Evolutionary conservation across 2,329 filamentous ascomycete species (phyloP), one percentile per base, ranked within the genome.

Genomic region (Colletotrichum sp.): DNA sequence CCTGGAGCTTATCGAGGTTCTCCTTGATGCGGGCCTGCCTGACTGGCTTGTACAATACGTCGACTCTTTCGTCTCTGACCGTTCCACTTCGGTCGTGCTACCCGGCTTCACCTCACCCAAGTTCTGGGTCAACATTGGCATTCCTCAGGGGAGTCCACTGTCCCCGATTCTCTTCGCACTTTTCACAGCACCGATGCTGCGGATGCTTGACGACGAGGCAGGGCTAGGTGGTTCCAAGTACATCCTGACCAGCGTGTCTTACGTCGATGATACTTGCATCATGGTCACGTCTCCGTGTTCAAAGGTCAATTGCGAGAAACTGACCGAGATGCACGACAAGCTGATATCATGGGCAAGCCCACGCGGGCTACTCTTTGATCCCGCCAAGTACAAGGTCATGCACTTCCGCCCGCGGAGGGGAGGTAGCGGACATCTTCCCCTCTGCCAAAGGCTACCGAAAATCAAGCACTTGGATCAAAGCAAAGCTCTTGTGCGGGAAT

Each of bases 241-340:
- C 30, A 39, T 39, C 32, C 16, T 69, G 3, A 32, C 16, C 7
- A 59, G 55, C 0, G 34, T 15, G 3, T 65, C 70, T 13, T 72
- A 66, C 24, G 70, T 65, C 12, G 70, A 72, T 62, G 63, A 72
- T 63, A 72, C 32, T 21, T 72, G 59, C 70, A 57, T 72, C 18
- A 36, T 72, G 30, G 63, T 72, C 30, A 28, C 52, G 6, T 67
- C 70, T 13, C 2, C 15, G n/a, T 12, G 4, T 13, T 59, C 24
- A 5, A 32, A 8, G 21, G 4, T 26, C 5, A 72, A 72, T 26
- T 34, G 32, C n/a, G 4, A 30, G 5, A 21, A n/a, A 0, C 52
- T 69, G 30, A 5, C 32, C 13, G 44, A 28, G 28, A 13, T 39
- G 60, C 69, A 72, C 60, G 1, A 60, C 39, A 21, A 32, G 34